Evolutionary conservation across 2,329 filamentous ascomycete genomes (phyloP), one percentile per base, ranked within the genome.

Genomic region (Thermothelomyces thermophilus): DNA sequence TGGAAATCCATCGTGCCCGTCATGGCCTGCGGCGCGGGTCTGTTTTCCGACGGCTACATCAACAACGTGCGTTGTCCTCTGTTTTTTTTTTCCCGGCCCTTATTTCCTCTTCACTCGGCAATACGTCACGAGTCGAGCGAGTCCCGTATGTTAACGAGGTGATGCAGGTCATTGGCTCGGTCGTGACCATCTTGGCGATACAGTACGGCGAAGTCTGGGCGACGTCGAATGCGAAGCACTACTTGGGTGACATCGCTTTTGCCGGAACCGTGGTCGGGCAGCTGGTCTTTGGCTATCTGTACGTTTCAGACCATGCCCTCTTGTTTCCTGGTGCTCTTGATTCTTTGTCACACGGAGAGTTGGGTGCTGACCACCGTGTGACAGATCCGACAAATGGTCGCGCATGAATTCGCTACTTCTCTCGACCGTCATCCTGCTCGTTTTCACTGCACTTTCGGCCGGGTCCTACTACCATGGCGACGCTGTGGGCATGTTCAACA

Each of bases 11-110:
- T 72, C 17, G 62, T 78, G 76, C 88, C 90, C 13, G 86, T 89
- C 1, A 84, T 95, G 59, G 90, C 90, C 37, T 95, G 89, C 63
- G 90, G 90, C 56, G 87, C 90, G 45, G 90, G 90, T 61, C 75
- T 95, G 2, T 95, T 95, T 68, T 90, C 85, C 20, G 90, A 95
- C 66, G 90, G 90, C 14, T 95, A 95, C 66, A 80, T 95, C 64
- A 94, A 95, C 69, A 89, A 87, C 62, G 87, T 89, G 70, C 41
- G 33, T 40, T 8, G 16, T 20, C 0, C 17, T 46, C 14, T n/a
- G 6, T 36, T 10, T 20, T 22, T n/a, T n/a, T n/a, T n/a, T n/a
- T n/a, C n/a, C n/a, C n/a, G n/a, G n/a, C n/a, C n/a, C n/a, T n/a
- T n/a, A n/a, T n/a, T n/a, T n/a, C n/a, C n/a, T n/a, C n/a, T n/a